Conservation (phyloP, 257 asterid species). For the Lithospermum erythrorhizon region DNA sequence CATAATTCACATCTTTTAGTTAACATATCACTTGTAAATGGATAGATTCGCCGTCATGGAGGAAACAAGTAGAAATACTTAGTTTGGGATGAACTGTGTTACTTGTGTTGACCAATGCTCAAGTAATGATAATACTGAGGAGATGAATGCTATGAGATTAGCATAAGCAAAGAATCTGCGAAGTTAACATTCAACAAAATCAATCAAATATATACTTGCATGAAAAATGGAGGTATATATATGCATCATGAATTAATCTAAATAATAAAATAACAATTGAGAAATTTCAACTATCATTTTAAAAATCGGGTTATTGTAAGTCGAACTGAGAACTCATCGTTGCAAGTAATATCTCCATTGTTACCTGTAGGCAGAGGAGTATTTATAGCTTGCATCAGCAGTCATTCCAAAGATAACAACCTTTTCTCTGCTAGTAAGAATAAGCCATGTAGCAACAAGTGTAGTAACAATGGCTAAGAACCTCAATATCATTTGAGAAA, state of each 20-base stretch:
- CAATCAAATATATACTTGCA: not conserved
- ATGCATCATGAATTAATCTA: not conserved
- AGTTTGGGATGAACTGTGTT: slow-evolving; percentile 18
- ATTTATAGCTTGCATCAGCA: slow-evolving; percentile 42
- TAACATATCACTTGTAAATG: too few species aligned
- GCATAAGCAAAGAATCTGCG: slow-evolving; percentile 55
- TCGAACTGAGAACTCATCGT: too few species aligned
- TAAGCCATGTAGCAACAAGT: slow-evolving; percentile 43
- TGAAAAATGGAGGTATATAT: not conserved
- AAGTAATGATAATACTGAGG: slow-evolving; percentile 26
- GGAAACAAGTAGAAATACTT: slow-evolving; percentile 39
- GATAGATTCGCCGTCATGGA: slow-evolving; percentile 60
- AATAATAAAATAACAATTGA: not conserved
- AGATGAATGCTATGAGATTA: slow-evolving; percentile 35
- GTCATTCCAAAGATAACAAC: slow-evolving; percentile 27
- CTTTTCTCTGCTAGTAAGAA: slow-evolving; percentile 37
- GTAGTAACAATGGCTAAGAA: slow-evolving; percentile 26
- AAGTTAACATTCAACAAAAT: not conserved
- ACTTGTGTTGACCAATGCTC: slow-evolving; percentile 17
- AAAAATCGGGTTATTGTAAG: too few species aligned
- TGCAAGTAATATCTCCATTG: too few species aligned
- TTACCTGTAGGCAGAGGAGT: slow-evolving; percentile 56
- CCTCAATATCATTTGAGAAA: slow-evolving; percentile 32
- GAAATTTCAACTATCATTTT: not conserved
- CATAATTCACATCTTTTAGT: too few species aligned